phyloP scores from a whole-genome alignment of 208 protist species.

The Leishmania mexicana region DNA sequence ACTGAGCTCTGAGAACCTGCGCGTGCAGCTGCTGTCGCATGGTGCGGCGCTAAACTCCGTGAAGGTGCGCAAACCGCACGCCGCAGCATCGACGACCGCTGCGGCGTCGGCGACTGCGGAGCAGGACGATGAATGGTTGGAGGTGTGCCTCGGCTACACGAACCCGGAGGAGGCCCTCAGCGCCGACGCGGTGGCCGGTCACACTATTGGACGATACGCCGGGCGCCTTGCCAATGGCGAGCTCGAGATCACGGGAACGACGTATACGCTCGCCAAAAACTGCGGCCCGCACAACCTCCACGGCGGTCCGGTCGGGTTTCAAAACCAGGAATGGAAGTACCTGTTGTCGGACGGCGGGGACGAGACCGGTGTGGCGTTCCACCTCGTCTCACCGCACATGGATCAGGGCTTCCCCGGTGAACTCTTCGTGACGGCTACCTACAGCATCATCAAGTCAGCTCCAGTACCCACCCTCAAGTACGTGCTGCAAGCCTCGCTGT shows the following conservation, averaged over 20 bases:
- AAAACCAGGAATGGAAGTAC: constrained; percentile 74
- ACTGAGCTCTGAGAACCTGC: constrained; percentile 47
- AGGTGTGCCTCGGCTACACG: constrained; percentile 58
- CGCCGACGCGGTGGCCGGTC: constrained; percentile 23
- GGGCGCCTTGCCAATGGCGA: constrained; percentile 68
- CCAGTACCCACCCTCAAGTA: constrained; percentile 53
- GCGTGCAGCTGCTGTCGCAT: constrained; percentile 65
- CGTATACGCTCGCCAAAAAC: constrained; percentile 73
- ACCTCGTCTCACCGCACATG: constrained; percentile 69
- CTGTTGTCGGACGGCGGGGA: constrained; percentile 68
- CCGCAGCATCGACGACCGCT: not conserved
- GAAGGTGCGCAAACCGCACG: constrained; percentile 48
- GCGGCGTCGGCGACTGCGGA: not conserved
- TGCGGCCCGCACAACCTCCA: constrained; percentile 65
- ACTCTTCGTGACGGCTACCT: constrained; percentile 68
- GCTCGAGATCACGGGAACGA: constrained; percentile 44
- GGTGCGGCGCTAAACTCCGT: constrained; percentile 73
- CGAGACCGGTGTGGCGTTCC: constrained; percentile 71
- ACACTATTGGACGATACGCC: constrained; percentile 60
- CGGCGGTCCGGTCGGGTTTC: constrained; percentile 67
- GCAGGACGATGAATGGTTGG: constrained; percentile 41
- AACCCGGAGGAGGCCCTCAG: constrained; percentile 39
- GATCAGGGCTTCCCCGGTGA: constrained; percentile 86
- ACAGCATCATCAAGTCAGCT: constrained; percentile 56
- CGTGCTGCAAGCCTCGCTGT: constrained; percentile 47